A percentile compares a stretch with the other conserved stretches of the same genome.
phyloP scores from a whole-genome alignment of 805 yeast species.

The Candida incommunis region DNA sequence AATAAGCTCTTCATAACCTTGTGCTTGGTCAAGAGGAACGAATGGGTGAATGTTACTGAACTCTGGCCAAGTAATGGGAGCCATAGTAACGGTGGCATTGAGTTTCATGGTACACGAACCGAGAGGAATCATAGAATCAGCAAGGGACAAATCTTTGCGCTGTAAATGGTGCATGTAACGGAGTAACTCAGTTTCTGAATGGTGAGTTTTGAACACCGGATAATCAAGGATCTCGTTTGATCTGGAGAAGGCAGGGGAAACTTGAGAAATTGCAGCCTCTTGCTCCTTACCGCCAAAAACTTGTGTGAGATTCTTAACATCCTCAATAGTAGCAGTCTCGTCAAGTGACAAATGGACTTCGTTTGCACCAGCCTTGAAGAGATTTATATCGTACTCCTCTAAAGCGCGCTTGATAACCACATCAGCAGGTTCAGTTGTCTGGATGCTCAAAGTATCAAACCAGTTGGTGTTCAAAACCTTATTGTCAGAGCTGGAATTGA shows the following conservation, averaged over 20 bases:
- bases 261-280: conserved; percentile 28
- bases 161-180: conserved; percentile 81
- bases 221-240: conserved; percentile 33
- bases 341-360: conserved; percentile 76
- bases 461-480: conserved; percentile 43
- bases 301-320: conserved; percentile 41
- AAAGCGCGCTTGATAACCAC: conserved; percentile 45
- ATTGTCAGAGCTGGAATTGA: conserved; percentile 31
- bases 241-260: conserved; percentile 24
- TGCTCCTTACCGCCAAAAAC: conserved; percentile 38
- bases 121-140: conserved; percentile 92
- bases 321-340: conserved; percentile 62
- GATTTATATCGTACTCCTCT: conserved; percentile 50
- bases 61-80: conserved; percentile 89
- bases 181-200: conserved; percentile 88
- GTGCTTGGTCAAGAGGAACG: conserved; percentile 79
- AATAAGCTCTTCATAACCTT: conserved; percentile 68
- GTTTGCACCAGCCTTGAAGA: conserved; percentile 49
- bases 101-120: conserved; percentile 98
- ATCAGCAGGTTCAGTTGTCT: conserved; percentile 34
- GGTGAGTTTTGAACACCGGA: conserved; percentile 74
- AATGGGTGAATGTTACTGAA: conserved; percentile 84
- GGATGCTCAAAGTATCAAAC: conserved; percentile 79
- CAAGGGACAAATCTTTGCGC: conserved; percentile 78
- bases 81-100: conserved; percentile 91